A percentile compares a stretch with the other conserved stretches of the same genome.
These are phyloP conservation scores for Monocercomonoides exilis DNA, from an alignment of 78 protist genomes.

Conservation along the genomic window DNA sequence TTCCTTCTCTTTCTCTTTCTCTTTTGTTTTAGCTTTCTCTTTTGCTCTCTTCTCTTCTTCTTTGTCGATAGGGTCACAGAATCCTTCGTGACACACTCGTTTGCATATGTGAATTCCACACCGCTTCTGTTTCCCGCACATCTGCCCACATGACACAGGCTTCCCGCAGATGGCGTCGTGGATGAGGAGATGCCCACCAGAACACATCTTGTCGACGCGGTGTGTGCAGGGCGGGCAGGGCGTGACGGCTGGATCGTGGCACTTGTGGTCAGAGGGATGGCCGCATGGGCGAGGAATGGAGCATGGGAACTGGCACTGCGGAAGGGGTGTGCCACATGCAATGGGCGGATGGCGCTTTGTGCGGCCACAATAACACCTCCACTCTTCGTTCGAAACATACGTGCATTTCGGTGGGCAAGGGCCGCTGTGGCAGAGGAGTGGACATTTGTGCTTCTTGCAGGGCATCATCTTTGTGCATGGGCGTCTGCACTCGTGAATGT, in stretches of 20 bases:
- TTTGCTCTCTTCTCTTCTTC: too few species aligned
- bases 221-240: neutral
- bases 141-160: neutral
- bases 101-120: neutral
- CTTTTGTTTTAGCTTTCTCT: too few species aligned
- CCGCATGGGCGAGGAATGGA: neutral
- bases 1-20: too few species aligned
- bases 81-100: neutral
- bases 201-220: neutral
- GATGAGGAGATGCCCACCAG: neutral
- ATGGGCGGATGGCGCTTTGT: neutral
- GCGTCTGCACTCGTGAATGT: neutral
- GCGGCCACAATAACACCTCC: neutral
- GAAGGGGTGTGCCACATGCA: neutral
- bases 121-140: neutral
- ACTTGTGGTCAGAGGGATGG: neutral
- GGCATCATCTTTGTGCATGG: neutral
- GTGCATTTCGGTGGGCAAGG: neutral
- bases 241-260: neutral
- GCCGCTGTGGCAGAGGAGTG: neutral
- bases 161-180: neutral
- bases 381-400: neutral
- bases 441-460: neutral
- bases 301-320: neutral
- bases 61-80: too few species aligned